These are phyloP conservation scores for Xylaria sp. DNA, from an alignment of 2,329 filamentous ascomycete species.

Conservation along the genomic window DNA sequence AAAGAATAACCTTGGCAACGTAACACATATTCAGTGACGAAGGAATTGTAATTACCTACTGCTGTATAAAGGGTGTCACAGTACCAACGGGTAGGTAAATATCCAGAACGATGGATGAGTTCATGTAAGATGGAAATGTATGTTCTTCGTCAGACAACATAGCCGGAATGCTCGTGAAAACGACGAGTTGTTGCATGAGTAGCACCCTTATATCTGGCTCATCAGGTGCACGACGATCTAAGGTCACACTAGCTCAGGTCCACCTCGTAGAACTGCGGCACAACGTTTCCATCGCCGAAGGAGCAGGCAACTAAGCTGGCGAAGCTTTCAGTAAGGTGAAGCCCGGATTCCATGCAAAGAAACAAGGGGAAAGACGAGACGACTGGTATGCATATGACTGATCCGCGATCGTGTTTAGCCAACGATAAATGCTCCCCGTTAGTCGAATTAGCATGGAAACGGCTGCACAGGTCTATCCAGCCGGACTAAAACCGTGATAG, in stretches of 20 bases:
- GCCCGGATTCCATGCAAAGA: neutral
- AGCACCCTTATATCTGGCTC: neutral
- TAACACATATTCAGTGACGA: neutral
- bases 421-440: neutral
- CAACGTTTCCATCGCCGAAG: neutral
- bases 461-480: neutral
- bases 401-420: neutral
- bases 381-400: neutral
- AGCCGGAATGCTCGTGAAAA: constrained; percentile 5
- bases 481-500: neutral
- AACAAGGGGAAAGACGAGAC: neutral
- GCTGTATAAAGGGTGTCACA: neutral
- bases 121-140: neutral
- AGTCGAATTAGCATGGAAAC: neutral
- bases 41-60: neutral
- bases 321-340: neutral
- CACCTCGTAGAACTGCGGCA: neutral
- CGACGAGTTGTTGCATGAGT: constrained; percentile 13
- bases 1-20: too few relatives aligned
- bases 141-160: neutral
- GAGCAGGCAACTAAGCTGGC: too few relatives aligned
- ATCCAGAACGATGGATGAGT: neutral
- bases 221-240: neutral
- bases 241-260: too few relatives aligned
- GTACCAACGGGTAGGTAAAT: neutral